Conservation (phyloP, 2,329 filamentous ascomycete genomes). For the Dactylellina parvicollis region DNA sequence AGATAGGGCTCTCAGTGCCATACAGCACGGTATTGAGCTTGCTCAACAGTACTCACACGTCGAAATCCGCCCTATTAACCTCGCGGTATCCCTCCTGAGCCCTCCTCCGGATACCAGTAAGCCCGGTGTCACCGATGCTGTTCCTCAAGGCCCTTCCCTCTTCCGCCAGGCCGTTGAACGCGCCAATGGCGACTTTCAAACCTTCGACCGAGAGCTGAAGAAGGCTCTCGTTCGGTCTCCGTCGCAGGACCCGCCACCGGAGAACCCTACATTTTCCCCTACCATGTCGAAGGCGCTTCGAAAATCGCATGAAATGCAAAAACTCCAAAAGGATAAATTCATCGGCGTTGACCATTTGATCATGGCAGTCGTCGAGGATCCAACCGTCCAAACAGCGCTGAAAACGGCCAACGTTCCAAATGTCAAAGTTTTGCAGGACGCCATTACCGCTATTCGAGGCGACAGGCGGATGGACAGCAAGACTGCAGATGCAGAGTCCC, state of each 20-base stretch:
- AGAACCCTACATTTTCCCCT: conserved; percentile 83
- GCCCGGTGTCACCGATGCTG: conserved; percentile 43
- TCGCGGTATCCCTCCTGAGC: conserved; percentile 83
- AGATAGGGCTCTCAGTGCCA: conserved; percentile 86
- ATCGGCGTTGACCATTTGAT: conserved; percentile 97
- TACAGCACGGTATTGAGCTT: conserved; percentile 86
- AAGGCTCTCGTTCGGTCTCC: conserved; percentile 89
- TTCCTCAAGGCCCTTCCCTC: conserved; percentile 70
- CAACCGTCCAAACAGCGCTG: conserved; percentile 75
- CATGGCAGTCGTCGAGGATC: conserved; percentile 81
- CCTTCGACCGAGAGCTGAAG: conserved; percentile 88
- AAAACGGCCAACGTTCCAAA: conserved; percentile 92
- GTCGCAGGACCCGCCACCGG: conserved; percentile 93
- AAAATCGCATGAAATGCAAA: conserved; percentile 86
- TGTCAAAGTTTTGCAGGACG: conserved; percentile 85
- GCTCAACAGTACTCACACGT: conserved; percentile 91
- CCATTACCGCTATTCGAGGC: conserved; percentile 89
- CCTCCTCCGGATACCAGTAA: conserved; percentile 67
- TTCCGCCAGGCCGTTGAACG: conserved; percentile 95
- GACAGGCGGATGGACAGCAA: conserved; percentile 95
- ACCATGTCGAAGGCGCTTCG: conserved; percentile 83
- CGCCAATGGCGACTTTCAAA: conserved; percentile 89
- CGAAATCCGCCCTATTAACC: conserved; percentile 87
- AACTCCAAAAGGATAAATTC: conserved; percentile 96
- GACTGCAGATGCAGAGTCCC: conserved; percentile 84